Evolutionary conservation across 2,329 filamentous ascomycete species (phyloP).

Genomic region (Xylariaceae sp.): DNA sequence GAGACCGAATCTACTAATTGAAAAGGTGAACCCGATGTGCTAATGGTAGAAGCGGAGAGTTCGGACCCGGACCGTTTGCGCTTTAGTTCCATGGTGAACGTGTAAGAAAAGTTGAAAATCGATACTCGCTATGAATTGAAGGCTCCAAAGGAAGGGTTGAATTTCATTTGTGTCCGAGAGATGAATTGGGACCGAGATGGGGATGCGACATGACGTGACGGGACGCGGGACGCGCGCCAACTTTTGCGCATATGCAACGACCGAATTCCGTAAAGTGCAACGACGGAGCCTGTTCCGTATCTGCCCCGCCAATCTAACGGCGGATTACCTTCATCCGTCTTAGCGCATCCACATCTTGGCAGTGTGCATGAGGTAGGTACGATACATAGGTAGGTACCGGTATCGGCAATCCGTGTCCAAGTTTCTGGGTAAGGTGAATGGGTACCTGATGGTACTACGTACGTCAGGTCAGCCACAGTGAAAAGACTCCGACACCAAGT

Average conservation of each 20-base stretch:
- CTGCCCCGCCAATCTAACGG: conserved; percentile 8
- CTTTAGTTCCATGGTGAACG: conserved; percentile 48
- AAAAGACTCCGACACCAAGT: no score
- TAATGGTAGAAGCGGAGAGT: conserved; percentile 46
- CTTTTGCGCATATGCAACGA: background rate
- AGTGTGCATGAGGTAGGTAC: background rate
- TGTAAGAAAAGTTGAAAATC: background rate
- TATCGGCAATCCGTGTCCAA: background rate
- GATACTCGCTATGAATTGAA: background rate
- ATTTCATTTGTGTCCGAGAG: background rate
- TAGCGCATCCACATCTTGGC: background rate
- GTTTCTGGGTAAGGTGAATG: no score
- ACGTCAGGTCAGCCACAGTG: no score
- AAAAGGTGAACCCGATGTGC: conserved; percentile 39
- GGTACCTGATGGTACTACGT: no score
- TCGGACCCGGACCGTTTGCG: conserved; percentile 60
- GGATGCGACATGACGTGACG: conserved; percentile 13
- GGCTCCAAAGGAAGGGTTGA: background rate
- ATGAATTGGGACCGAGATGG: background rate
- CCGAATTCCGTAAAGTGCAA: no score
- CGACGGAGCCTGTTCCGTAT: background rate
- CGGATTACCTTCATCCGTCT: background rate
- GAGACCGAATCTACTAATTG: conserved; percentile 21
- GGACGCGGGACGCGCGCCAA: conserved; percentile 5
- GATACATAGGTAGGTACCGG: background rate